These are phyloP conservation scores for Xylariales sp. DNA, from an alignment of 2,329 filamentous ascomycete species.

Conservation along the genomic window DNA sequence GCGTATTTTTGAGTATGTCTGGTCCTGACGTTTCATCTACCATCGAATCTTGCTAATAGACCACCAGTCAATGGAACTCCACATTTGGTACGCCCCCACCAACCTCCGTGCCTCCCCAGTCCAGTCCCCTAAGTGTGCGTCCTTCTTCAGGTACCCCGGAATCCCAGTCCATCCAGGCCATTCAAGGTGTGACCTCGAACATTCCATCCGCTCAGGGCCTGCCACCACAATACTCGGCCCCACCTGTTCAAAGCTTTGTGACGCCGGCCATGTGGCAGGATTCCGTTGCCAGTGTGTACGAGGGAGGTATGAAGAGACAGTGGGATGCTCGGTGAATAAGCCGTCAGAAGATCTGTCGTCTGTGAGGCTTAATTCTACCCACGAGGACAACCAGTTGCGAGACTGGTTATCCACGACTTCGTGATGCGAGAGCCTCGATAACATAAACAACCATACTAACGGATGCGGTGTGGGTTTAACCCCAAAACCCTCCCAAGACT, in stretches of 20 bases:
- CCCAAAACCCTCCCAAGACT: too few species aligned
- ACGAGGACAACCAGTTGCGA: too few species aligned
- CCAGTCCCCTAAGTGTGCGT: constrained; percentile 48
- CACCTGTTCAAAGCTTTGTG: constrained; percentile 55
- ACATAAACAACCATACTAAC: too few species aligned
- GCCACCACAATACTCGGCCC: constrained; percentile 46
- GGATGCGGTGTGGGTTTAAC: too few species aligned
- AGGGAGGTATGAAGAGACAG: constrained; percentile 56
- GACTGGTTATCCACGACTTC: too few species aligned
- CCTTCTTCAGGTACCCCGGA: constrained; percentile 51
- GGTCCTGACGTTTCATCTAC: constrained; percentile 11
- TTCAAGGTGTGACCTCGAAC: constrained; percentile 42
- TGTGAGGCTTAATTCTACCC: too few species aligned
- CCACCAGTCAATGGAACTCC: constrained; percentile 81
- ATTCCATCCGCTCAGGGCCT: constrained; percentile 42
- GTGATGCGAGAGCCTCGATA: too few species aligned
- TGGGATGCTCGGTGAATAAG: constrained; percentile 43
- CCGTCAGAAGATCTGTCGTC: too few species aligned
- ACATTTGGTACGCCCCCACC: constrained; percentile 70
- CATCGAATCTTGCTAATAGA: constrained; percentile 14
- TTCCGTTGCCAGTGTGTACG: constrained; percentile 64
- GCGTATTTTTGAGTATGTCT: constrained; percentile 81
- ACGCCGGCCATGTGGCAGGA: constrained; percentile 72
- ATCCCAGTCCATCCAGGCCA: constrained; percentile 48
- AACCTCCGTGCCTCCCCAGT: constrained; percentile 37